Percentiles rank a stretch among this genome's conserved stretches.
Conservation (phyloP, 164 flowering plant species). For the Vitis cinerea region DNA sequence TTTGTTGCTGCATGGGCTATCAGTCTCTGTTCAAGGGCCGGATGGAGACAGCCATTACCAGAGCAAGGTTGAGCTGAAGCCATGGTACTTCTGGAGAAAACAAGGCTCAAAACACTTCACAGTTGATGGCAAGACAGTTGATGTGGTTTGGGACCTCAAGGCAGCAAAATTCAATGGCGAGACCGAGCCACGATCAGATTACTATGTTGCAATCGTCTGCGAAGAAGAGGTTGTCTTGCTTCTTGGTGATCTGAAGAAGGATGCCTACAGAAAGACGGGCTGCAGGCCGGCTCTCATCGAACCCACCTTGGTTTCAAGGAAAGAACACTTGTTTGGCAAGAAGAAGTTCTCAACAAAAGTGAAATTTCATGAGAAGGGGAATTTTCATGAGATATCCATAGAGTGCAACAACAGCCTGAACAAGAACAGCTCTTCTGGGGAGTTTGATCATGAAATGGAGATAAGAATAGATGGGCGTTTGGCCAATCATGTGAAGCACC, state of each 20-base stretch:
- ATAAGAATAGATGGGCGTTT: constrained; percentile 50
- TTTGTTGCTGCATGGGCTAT: constrained; percentile 49
- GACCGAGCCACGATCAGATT: constrained; percentile 50
- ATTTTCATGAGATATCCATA: constrained; percentile 40
- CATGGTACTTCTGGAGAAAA: constrained; percentile 71
- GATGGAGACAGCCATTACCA: constrained; percentile 25
- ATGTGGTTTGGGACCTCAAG: constrained; percentile 56
- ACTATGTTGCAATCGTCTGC: constrained; percentile 55
- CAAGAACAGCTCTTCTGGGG: constrained; percentile 7
- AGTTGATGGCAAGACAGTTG: constrained; percentile 36
- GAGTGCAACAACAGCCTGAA: constrained; percentile 28
- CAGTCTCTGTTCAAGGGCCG: constrained; percentile 45
- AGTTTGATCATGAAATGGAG: constrained; percentile 45
- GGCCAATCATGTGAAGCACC: constrained; percentile 45
- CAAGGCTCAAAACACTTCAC: constrained; percentile 48
- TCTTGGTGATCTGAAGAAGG: constrained; percentile 56
- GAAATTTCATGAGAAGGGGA: constrained; percentile 41
- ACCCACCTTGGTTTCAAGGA: constrained; percentile 47
- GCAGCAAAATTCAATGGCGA: constrained; percentile 55
- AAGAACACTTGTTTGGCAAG: constrained; percentile 59
- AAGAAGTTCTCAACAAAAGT: constrained; percentile 43
- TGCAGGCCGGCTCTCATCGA: constrained; percentile 53
- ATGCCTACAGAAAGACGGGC: constrained; percentile 47
- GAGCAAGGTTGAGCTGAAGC: constrained; percentile 63
- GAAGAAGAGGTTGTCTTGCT: constrained; percentile 52